Evolutionary conservation across 352 stramenopile species (phyloP), one percentile per base, ranked within the genome.

Genomic region (Phytophthora pini): DNA sequence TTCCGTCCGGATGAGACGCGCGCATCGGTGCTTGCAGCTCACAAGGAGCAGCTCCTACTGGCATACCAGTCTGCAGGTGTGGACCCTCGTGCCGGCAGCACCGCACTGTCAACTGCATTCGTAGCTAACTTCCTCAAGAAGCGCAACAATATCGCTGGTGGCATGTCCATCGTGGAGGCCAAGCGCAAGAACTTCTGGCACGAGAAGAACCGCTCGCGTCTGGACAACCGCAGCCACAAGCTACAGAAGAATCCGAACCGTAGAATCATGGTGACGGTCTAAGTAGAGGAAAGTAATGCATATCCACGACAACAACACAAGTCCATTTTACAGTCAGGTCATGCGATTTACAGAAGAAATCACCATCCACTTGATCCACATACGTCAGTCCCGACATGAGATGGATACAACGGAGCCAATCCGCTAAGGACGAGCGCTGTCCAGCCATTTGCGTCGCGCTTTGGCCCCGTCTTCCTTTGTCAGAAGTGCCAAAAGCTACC

Each of bases 221-320:
- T 95, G 47, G 86, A 94, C 44, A 88, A 75, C 43, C 88, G 88
- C 56, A 93, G 84, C 48, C 85, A 95, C 74, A 95, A 95, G 72
- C 62, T 95, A 31, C 88, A 95, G 70, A 91, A 75, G 58, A 80
- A 93, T 62, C 88, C 88, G 56, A 95, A 95, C 61, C 85, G 88
- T 61, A 68, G 68, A 71, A 68, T 58, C 46, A 81, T 95, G 68
- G 67, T 95, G 48, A 92, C 82, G 12, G 88, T 95, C 60, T 95
- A 61, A 44, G 41, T 50, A 93, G 72, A 77, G 24, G 47, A 53
- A 56, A 66, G 27, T 29, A 55, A 53, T 63, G 48, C 43, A 52
- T 61, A 65, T 36, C 38, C 39, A 55, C 29, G 11, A 39, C 17
- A 43, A 55, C 32, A 59, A 56, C 49, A 68, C 50, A 46, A 60